phyloP scores from a whole-genome alignment of 139 green algal genomes.

The Limnomonas spitsbergensis region DNA sequence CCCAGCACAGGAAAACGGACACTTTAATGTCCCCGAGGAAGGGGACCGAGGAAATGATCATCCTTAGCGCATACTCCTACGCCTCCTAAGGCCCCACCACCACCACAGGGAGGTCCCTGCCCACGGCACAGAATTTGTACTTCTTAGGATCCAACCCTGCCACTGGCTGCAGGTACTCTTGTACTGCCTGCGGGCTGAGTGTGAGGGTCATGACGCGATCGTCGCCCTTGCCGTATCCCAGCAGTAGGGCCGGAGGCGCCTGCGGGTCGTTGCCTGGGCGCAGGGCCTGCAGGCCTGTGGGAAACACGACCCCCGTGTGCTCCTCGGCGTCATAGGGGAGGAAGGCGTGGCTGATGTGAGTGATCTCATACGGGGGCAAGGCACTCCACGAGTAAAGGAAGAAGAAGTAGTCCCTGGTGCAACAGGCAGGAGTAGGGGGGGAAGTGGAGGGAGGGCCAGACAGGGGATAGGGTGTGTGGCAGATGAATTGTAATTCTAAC shows the following conservation, averaged over 20 bases:
- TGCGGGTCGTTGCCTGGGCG: not conserved
- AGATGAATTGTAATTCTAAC: not conserved
- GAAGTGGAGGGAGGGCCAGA: not conserved
- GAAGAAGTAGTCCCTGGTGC: constrained; percentile 13
- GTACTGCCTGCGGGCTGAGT: not conserved
- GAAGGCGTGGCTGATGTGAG: constrained; percentile 8
- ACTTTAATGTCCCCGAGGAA: too few species aligned
- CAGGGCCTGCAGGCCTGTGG: not conserved
- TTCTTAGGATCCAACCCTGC: not conserved
- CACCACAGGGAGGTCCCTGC: not conserved
- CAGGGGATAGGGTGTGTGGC: not conserved
- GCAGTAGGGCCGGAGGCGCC: not conserved
- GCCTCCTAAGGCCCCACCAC: too few species aligned
- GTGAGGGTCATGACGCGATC: not conserved
- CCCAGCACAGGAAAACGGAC: too few species aligned
- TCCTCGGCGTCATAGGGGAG: not conserved
- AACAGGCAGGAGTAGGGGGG: not conserved
- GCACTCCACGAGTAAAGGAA: constrained; percentile 6
- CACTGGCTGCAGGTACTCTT: not conserved
- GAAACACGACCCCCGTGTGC: not conserved
- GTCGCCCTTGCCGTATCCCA: not conserved
- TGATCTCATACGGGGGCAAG: constrained; percentile 1
- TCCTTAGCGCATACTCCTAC: too few species aligned
- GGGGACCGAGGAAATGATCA: too few species aligned
- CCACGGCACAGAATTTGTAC: constrained; percentile 13